Evolutionary conservation across 495 filamentous ascomycete species (phyloP).

Genomic region (Penicillium silybi): DNA sequence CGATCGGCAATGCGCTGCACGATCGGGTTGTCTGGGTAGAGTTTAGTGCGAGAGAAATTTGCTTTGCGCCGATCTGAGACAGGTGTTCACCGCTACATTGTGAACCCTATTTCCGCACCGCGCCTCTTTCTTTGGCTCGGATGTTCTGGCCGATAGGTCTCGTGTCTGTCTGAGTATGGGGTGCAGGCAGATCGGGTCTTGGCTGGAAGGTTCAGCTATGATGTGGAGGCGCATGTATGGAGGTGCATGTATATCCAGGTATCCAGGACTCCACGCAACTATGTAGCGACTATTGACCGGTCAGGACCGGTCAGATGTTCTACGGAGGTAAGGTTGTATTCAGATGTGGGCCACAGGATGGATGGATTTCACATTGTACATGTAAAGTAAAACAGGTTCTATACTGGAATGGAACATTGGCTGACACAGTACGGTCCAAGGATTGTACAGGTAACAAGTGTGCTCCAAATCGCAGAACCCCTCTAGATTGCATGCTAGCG

Average conservation of each 20-base stretch:
- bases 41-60: background rate
- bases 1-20: background rate
- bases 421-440: background rate
- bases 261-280: background rate
- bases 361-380: background rate
- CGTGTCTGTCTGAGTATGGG: background rate
- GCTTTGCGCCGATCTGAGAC: conserved; percentile 4
- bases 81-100: conserved; percentile 7
- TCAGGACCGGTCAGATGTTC: background rate
- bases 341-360: background rate
- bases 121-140: background rate
- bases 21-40: background rate
- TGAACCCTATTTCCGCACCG: background rate
- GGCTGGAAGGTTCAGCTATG: background rate
- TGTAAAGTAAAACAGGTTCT: background rate
- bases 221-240: too few relatives aligned
- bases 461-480: conserved; percentile 20
- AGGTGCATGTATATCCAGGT: background rate
- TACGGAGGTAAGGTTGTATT: background rate
- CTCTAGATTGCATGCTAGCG: conserved; percentile 39
- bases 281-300: background rate
- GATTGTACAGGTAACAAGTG: background rate
- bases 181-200: background rate
- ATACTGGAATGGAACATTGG: background rate
- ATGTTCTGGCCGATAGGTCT: background rate